Conservation (phyloP, 1,284 basidiomycete species). For the Ustilago curta region DNA sequence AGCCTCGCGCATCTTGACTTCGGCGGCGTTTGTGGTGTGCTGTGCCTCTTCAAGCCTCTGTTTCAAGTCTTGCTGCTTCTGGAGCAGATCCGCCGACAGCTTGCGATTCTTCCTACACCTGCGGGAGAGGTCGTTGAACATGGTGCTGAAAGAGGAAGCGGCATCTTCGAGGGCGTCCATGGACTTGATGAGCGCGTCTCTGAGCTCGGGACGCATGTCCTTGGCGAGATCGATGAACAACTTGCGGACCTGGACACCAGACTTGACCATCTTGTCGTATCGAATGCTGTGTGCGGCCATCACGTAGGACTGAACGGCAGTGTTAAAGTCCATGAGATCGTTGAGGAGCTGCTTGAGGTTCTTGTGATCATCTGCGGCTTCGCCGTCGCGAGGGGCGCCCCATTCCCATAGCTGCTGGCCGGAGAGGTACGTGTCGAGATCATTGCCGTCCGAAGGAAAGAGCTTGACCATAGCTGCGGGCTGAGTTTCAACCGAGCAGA, state of each 20-base stretch:
- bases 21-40: neutral
- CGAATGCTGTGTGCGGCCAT: conserved; percentile 27
- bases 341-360: conserved; percentile 20
- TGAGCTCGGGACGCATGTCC: neutral
- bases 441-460: conserved; percentile 43
- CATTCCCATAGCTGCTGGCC: conserved; percentile 15
- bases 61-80: neutral
- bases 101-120: conserved; percentile 2
- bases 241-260: conserved; percentile 28
- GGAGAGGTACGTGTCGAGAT: conserved; percentile 38
- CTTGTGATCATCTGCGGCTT: neutral
- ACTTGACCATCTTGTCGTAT: conserved; percentile 15
- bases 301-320: conserved; percentile 28
- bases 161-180: conserved; percentile 20
- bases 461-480: conserved; percentile 18
- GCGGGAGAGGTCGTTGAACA: conserved; percentile 15
- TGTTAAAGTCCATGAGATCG: conserved; percentile 43
- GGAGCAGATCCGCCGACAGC: neutral
- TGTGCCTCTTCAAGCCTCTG: neutral
- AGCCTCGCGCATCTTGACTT: conserved; percentile 7
- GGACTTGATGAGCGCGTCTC: conserved; percentile 10
- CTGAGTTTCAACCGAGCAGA: conserved; percentile 22
- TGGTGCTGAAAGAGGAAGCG: conserved; percentile 2
- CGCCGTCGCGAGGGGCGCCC: neutral
- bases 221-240: conserved; percentile 27